Percentiles rank a stretch among this genome's conserved stretches.
Evolutionary conservation across 495 filamentous ascomycete species (phyloP).

Genomic region (Glutinoglossum americanum): DNA sequence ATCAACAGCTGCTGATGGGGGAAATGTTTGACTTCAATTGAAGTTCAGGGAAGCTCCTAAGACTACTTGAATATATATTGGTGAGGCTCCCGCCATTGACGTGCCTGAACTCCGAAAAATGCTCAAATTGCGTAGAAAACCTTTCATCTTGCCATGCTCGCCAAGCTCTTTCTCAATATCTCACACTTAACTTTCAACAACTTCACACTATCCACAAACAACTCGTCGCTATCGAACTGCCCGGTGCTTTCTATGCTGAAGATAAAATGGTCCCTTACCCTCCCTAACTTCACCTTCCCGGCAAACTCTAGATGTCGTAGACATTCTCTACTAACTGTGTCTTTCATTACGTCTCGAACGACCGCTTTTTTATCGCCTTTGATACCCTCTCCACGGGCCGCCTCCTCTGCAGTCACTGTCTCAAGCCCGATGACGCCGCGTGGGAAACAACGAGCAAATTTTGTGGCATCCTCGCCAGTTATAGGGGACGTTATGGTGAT

Average conservation of each 20-base stretch:
- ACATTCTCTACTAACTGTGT: slow-evolving; percentile 87
- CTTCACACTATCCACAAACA: slow-evolving; percentile 75
- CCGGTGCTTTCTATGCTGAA: slow-evolving; percentile 88
- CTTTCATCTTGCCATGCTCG: slow-evolving; percentile 27
- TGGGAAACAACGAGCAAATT: slow-evolving; percentile 82
- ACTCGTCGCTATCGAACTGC: slow-evolving; percentile 71
- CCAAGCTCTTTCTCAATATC: slow-evolving; percentile 39
- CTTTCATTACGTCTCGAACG: slow-evolving; percentile 57
- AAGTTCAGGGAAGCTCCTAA: not conserved
- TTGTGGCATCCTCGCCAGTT: slow-evolving; percentile 61
- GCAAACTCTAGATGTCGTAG: slow-evolving; percentile 84
- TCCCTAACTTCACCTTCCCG: slow-evolving; percentile 80
- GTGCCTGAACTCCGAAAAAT: not conserved
- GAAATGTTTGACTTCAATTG: slow-evolving; percentile 27
- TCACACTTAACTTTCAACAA: slow-evolving; percentile 61
- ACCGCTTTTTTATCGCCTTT: slow-evolving; percentile 62
- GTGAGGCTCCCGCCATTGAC: not conserved
- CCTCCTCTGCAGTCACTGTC: slow-evolving; percentile 45
- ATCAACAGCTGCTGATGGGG: slow-evolving; percentile 42
- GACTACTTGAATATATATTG: not conserved
- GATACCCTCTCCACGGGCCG: slow-evolving; percentile 50
- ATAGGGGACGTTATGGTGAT: slow-evolving; percentile 72
- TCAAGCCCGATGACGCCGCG: slow-evolving; percentile 69
- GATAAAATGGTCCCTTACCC: slow-evolving; percentile 88
- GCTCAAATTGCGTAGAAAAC: not conserved